phyloP scores from a whole-genome alignment of 2,329 filamentous ascomycete species.

The Hypoxylon sp. region DNA sequence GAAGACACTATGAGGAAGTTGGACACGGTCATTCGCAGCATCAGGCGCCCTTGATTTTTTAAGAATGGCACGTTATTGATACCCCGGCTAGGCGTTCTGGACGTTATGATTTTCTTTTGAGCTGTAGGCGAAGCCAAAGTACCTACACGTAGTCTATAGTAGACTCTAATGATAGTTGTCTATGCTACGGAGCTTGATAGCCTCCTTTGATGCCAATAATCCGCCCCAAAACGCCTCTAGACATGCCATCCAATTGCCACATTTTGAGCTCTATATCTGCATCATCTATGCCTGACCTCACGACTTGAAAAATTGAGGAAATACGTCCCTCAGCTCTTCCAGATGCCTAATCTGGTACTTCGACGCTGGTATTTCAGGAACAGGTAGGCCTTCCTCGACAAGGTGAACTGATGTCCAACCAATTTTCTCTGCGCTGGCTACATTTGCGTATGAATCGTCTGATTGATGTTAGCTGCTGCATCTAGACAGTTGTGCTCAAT shows the following conservation, averaged over 20 bases:
- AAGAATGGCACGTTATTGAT: conserved; percentile 42
- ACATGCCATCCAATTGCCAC: conserved; percentile 11
- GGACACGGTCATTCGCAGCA: conserved; percentile 72
- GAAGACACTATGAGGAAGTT: conserved; percentile 73
- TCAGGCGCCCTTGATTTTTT: conserved; percentile 68
- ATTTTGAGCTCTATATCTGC: conserved; percentile 1
- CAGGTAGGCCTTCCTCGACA: conserved; percentile 79
- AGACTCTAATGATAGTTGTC: conserved; percentile 13
- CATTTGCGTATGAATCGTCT: conserved; percentile 93
- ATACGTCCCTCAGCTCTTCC: conserved; percentile 80
- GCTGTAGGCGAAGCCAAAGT: conserved; percentile 1
- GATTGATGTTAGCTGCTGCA: conserved; percentile 21
- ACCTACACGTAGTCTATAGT: conserved; percentile 12
- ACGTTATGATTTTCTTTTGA: conserved; percentile 14
- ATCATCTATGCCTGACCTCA: conserved; percentile 23
- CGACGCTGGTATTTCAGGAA: conserved; percentile 75
- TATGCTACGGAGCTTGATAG: conserved; percentile 8
- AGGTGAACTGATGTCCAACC: conserved; percentile 92
- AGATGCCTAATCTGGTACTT: conserved; percentile 83
- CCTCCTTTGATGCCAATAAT: conserved; percentile 23
- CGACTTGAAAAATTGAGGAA: conserved; percentile 88
- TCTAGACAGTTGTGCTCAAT: conserved; percentile 21
- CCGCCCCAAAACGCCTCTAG: conserved; percentile 15
- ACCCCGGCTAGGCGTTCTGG: conserved; percentile 49
- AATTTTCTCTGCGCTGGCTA: conserved; percentile 79